Conservation (phyloP, 2,329 filamentous ascomycete species). For the Aspergillus calidoustus region DNA sequence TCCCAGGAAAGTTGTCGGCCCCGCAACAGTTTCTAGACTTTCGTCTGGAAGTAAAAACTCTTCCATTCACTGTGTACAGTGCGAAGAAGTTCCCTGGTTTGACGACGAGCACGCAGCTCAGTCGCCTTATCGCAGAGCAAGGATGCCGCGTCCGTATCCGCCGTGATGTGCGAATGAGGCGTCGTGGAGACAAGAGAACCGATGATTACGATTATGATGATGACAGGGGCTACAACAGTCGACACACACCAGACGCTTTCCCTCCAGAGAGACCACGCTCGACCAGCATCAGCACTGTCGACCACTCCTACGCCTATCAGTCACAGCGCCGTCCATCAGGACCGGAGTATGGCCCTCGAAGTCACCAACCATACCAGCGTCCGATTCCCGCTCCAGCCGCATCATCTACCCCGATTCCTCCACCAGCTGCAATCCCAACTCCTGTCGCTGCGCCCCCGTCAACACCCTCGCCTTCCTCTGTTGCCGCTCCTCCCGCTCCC, state of each 20-base stretch:
- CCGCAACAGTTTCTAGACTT: constrained; percentile 72
- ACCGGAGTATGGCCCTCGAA: constrained; percentile 48
- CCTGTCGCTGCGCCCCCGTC: constrained; percentile 19
- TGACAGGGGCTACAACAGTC: constrained; percentile 51
- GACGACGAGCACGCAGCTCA: constrained; percentile 84
- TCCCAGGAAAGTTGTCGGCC: constrained; percentile 45
- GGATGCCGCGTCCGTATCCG: constrained; percentile 95
- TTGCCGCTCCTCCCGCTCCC: constrained; percentile 28
- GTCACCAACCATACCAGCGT: constrained; percentile 40
- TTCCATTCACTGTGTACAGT: constrained; percentile 86
- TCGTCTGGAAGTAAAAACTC: constrained; percentile 86
- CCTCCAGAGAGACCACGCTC: constrained; percentile 62
- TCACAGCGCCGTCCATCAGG: constrained; percentile 55
- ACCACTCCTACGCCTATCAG: constrained; percentile 49
- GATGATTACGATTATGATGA: constrained; percentile 71
- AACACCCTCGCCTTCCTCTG: constrained; percentile 33
- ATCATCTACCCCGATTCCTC: constrained; percentile 38
- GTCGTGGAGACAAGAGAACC: constrained; percentile 72
- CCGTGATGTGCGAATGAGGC: constrained; percentile 89
- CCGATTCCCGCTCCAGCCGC: constrained; percentile 41
- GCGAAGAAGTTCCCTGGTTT: constrained; percentile 98
- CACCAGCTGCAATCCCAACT: constrained; percentile 35
- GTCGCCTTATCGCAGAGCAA: constrained; percentile 91
- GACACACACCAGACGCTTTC: constrained; percentile 54
- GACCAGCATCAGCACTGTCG: constrained; percentile 62